phyloP scores from a whole-genome alignment of 2,329 filamentous ascomycete genomes.

The Aspergillus hortae region DNA sequence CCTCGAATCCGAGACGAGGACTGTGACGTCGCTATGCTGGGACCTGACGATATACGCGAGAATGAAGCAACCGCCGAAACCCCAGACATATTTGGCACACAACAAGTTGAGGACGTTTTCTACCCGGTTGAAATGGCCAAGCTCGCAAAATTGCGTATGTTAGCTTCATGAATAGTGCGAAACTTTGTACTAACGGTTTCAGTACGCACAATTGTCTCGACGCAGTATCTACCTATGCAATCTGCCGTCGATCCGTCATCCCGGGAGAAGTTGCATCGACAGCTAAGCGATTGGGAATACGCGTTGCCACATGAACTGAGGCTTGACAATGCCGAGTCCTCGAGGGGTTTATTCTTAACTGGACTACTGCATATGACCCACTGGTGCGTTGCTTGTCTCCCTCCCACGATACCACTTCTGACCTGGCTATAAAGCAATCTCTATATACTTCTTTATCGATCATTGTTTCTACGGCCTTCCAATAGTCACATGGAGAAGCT shows the following conservation, averaged over 20 bases:
- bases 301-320: conserved; percentile 33
- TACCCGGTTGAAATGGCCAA: conserved; percentile 39
- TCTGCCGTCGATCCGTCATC: conserved; percentile 19
- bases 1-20: conserved; percentile 49
- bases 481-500: conserved; percentile 26
- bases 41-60: conserved; percentile 35
- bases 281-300: conserved; percentile 40
- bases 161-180: too few relatives aligned
- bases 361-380: conserved; percentile 45
- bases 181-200: not conserved
- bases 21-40: conserved; percentile 44
- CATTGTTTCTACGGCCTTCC: conserved; percentile 37
- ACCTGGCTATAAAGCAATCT: conserved; percentile 33
- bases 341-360: conserved; percentile 35
- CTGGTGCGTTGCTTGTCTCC: conserved; percentile 29
- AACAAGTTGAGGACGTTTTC: conserved; percentile 29
- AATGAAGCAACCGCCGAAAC: conserved; percentile 22
- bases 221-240: conserved; percentile 30
- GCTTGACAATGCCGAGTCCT: conserved; percentile 26
- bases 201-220: conserved; percentile 29
- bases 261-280: conserved; percentile 24
- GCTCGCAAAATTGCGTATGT: conserved; percentile 34
- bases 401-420: not conserved
- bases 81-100: conserved; percentile 26
- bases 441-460: conserved; percentile 45